Evolutionary conservation across 2,329 filamentous ascomycete genomes (phyloP).

Genomic region (Dactylellina parvicollis): DNA sequence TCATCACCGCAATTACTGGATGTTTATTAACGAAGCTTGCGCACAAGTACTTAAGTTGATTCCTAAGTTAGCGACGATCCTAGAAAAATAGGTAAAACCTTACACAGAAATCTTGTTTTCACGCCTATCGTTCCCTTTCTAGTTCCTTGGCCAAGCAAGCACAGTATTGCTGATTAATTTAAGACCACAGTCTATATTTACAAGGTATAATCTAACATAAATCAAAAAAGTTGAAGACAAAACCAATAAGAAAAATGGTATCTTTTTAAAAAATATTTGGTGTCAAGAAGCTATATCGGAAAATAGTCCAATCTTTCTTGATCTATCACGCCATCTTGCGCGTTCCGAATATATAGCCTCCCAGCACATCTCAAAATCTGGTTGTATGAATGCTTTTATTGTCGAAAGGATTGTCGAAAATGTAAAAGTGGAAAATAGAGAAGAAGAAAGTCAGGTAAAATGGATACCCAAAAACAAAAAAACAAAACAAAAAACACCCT

Average conservation of each 20-base stretch:
- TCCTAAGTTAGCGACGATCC: no score
- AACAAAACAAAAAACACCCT: background rate
- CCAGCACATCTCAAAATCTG: background rate
- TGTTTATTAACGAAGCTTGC: no score
- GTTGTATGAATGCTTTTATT: no score
- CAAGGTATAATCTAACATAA: constrained; percentile 30
- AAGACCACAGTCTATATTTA: constrained; percentile 53
- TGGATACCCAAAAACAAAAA: background rate
- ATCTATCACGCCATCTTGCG: no score
- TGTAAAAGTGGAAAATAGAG: background rate
- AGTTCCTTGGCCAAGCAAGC: no score
- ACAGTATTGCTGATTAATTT: background rate
- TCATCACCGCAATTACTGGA: no score
- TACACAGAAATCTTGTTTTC: no score
- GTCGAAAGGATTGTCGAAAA: background rate
- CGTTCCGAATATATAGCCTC: no score
- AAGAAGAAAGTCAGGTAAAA: background rate
- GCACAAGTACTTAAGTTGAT: no score
- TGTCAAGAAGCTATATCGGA: no score
- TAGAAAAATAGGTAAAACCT: no score
- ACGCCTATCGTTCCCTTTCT: no score
- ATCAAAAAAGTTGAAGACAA: constrained; percentile 9
- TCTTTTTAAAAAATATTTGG: constrained; percentile 20
- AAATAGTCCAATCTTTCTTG: constrained; percentile 35
- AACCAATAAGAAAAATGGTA: constrained; percentile 38